Conservation (phyloP, 1,284 basidiomycete species). For the Moesziomyces globuligerus region DNA sequence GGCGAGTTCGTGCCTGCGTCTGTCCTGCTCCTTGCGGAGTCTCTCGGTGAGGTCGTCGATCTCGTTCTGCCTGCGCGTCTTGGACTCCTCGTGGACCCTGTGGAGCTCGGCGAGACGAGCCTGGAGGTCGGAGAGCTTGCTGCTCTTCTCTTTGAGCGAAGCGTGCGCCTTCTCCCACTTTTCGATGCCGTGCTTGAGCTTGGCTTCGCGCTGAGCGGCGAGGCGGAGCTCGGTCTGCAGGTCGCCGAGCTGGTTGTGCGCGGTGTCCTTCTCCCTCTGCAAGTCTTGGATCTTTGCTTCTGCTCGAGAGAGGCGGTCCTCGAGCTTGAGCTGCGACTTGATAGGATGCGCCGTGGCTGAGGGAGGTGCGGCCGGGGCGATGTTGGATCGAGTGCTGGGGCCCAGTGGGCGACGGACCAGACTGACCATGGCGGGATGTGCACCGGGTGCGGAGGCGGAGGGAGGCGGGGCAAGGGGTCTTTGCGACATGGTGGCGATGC, state of each 20-base stretch:
- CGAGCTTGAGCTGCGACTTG: constrained; percentile 35
- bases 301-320: constrained; percentile 30
- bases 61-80: constrained; percentile 37
- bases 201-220: constrained; percentile 43
- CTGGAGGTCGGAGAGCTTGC: constrained; percentile 26
- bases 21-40: constrained; percentile 22
- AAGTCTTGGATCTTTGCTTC: constrained; percentile 33
- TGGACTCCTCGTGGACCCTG: constrained; percentile 44
- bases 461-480: constrained; percentile 3
- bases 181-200: constrained; percentile 36
- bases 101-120: constrained; percentile 34
- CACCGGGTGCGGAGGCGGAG: neutral
- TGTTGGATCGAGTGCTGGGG: constrained; percentile 33
- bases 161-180: constrained; percentile 43
- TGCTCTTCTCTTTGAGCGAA: constrained; percentile 41
- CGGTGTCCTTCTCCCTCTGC: constrained; percentile 22
- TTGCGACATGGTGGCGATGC: constrained; percentile 23
- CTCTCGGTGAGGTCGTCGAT: constrained; percentile 30
- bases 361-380: constrained; percentile 7
- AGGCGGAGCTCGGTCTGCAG: constrained; percentile 47
- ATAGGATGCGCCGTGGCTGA: constrained; percentile 3
- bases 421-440: constrained; percentile 17
- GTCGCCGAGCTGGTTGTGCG: constrained; percentile 36
- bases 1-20: constrained; percentile 16
- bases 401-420: constrained; percentile 32